Evolutionary conservation across 139 green algal species (phyloP), one percentile per base, ranked within the genome.

Genomic region (Chlamydomonas schloesseri): DNA sequence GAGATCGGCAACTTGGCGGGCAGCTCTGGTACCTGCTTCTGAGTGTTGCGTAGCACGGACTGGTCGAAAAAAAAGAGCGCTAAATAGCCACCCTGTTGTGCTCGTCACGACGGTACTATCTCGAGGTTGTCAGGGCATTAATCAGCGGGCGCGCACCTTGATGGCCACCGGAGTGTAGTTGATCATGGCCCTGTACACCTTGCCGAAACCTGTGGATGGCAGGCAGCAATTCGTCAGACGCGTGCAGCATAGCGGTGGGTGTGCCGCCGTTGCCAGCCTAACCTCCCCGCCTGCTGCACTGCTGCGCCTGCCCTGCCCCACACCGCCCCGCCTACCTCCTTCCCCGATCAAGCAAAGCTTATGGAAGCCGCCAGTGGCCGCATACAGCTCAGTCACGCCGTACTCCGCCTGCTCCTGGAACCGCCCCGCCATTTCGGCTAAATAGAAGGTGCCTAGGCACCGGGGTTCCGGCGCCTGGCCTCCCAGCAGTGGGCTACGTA

Each of bases 101-200:
- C n/a, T n/a, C n/a, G n/a, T n/a, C n/a, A n/a, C n/a, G n/a, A n/a
- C n/a, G n/a, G n/a, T n/a, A n/a, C n/a, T n/a, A n/a, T n/a, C n/a
- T n/a, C n/a, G n/a, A n/a, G n/a, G n/a, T n/a, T n/a, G n/a, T n/a
- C n/a, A n/a, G n/a, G n/a, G n/a, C n/a, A n/a, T n/a, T n/a, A n/a
- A n/a, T n/a, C n/a, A n/a, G 42, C 42, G 42, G 42, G 42, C 42
- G 8, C 36, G 14, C 36, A 90, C 89, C 82, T 93, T 93, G 78
- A 93, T 93, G 33, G 89, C 89, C 3, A 93, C 89, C 31, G 89
- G 89, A 0, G 89, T 93, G 65, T 88, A 82, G 83, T 89, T 88
- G 15, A 93, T 83, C 86, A 91, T 93, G 6, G 89, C 89, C 21
- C 86, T 71, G 77, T 91, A 93, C 31, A 93, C 89, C 75, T 89